A percentile compares a stretch with the other conserved stretches of the same genome.
Evolutionary conservation across 768 basidiomycete genomes (phyloP).

Genomic region (Lentinula aciculospora): DNA sequence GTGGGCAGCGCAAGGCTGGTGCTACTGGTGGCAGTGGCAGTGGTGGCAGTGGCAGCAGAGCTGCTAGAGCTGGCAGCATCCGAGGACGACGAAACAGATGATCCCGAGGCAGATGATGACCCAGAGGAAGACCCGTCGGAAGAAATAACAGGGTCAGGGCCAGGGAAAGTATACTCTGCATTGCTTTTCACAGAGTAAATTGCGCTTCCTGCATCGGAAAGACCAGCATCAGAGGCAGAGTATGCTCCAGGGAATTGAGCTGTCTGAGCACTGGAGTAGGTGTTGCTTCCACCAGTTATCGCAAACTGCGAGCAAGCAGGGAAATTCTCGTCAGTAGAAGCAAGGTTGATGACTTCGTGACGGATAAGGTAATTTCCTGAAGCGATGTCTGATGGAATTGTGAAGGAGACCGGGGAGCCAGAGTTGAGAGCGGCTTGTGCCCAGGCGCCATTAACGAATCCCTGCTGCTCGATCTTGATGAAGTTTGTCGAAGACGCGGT

Average conservation of each 20-base stretch:
- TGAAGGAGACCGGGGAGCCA: neutral
- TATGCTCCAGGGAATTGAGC: conserved; percentile 5
- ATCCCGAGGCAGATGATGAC: neutral
- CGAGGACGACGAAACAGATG: neutral
- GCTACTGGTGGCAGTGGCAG: neutral
- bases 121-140: neutral
- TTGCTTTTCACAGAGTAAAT: neutral
- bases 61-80: neutral
- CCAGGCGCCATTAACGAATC: neutral
- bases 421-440: neutral
- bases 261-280: neutral
- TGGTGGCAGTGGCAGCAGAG: neutral
- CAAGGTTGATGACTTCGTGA: conserved; percentile 5
- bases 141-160: neutral
- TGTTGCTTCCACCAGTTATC: conserved; percentile 1
- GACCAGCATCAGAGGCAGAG: conserved; percentile 1
- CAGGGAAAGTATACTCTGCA: conserved; percentile 5
- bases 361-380: conserved; percentile 1
- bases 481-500: neutral
- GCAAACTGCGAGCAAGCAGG: conserved; percentile 5
- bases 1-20: neutral
- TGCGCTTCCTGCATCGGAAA: neutral
- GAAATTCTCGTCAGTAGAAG: neutral
- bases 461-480: conserved; percentile 2
- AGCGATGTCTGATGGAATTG: neutral